Conservation (phyloP, 805 yeast genomes). For the Pichia ethanolica region DNA sequence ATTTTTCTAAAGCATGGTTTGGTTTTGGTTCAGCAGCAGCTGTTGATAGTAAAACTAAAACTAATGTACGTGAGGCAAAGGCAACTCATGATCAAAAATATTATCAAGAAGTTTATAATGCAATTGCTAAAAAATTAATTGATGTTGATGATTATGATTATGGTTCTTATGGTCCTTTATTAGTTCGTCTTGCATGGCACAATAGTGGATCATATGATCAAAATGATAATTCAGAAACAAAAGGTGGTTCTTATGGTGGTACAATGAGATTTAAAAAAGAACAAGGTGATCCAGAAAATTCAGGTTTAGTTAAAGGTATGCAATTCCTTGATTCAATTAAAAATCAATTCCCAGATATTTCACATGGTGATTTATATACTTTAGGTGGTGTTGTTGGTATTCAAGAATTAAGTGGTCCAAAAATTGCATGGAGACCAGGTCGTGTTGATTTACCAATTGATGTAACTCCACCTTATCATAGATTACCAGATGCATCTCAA, state of each 20-base stretch:
- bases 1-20: constrained; percentile 18
- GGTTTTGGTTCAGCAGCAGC: constrained; percentile 24
- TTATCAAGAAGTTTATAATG: constrained; percentile 63
- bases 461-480: constrained; percentile 39
- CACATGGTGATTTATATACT: constrained; percentile 66
- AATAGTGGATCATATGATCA: constrained; percentile 41
- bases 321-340: constrained; percentile 48
- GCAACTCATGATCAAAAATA: constrained; percentile 36
- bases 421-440: constrained; percentile 50
- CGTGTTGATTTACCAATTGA: constrained; percentile 31
- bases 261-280: constrained; percentile 48
- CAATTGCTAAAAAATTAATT: constrained; percentile 54
- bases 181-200: constrained; percentile 45
- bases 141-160: constrained; percentile 54
- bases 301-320: constrained; percentile 48
- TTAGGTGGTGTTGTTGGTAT: constrained; percentile 60
- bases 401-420: constrained; percentile 60
- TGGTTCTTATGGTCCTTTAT: constrained; percentile 47
- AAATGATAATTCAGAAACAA: constrained; percentile 32
- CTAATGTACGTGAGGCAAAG: constrained; percentile 28
- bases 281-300: constrained; percentile 41
- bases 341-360: constrained; percentile 49
- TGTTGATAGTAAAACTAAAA: background rate
- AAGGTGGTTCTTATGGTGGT: constrained; percentile 44
- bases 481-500: constrained; percentile 43